Base-by-base conservation (phyloP, 768 basidiomycete species). In the Suillus fuscotomentosus region DNA sequence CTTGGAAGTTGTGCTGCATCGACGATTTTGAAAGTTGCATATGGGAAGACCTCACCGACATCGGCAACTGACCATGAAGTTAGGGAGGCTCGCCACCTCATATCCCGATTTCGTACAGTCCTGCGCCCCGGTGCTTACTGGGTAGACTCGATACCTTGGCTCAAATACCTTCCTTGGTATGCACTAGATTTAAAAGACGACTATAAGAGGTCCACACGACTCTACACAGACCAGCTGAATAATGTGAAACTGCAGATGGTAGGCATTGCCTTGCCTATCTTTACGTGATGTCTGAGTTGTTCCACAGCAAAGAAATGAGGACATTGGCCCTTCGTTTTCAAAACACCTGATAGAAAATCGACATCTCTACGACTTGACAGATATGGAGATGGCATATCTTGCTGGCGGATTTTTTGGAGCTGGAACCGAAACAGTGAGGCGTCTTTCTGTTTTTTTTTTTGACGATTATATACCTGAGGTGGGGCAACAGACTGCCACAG, bases 381-480 rank as follows among this genome's bases (percentile, higher is more conserved):
- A 83, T 63, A 73, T 80, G 56, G 84, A 87, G 66, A 78, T 79
- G 1, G 81, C 84, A 0, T 86, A 86, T 70, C 77, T 87, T 17
- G 83, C 82, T 1, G 86, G 86, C 0, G 79, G 80, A 39, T 82
- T 87, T 76, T 87, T 86, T 65, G 84, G 84, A 39, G 85, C 86
- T 22, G 86, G 86, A 3, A 81, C 82, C 1, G 85, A 85, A 66
- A 86, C 85, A 20, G 75, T 73, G 31, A 50, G 69, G 55, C 8
- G 31, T 61, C 41, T 47, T 60, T 24, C 4, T 27, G n/a, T 31
- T 55, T n/a, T n/a, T n/a, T n/a, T n/a, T n/a, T n/a, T 31, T 51
- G 4, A 24, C 10, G 7, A 27, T 8, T 42, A 1, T 27, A 24
- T 59, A 27, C 17, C 34, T 36, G 15, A 59, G n/a, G n/a, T 31